Conservation (phyloP, 2,329 filamentous ascomycete genomes). For the Claviceps paspali region DNA sequence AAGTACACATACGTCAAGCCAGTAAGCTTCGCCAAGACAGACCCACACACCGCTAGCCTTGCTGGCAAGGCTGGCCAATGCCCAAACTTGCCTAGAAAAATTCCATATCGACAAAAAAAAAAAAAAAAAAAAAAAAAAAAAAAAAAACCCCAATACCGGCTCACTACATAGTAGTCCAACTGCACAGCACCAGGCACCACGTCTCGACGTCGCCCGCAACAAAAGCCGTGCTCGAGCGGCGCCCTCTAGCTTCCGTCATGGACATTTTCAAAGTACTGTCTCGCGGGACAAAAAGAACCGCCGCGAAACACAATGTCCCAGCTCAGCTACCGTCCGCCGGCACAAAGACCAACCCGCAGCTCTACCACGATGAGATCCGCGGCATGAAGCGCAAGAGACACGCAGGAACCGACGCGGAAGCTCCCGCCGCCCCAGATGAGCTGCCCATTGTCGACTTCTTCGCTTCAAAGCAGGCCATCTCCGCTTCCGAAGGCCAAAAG, state of each 20-base stretch:
- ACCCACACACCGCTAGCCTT: too few relatives aligned
- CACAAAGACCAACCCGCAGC: slow-evolving; percentile 49
- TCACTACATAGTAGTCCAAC: too few relatives aligned
- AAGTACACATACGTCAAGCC: too few relatives aligned
- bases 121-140: background rate
- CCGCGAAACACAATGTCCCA: slow-evolving; percentile 14
- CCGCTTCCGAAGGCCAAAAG: too few relatives aligned
- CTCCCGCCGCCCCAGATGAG: slow-evolving; percentile 12
- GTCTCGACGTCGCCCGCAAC: background rate
- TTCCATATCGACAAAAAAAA: too few relatives aligned
- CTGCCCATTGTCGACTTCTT: slow-evolving; percentile 44
- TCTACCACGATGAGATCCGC: slow-evolving; percentile 44
- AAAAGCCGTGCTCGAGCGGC: background rate
- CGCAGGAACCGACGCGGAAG: slow-evolving; percentile 20
- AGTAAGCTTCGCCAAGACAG: too few relatives aligned
- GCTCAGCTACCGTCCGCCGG: slow-evolving; percentile 48
- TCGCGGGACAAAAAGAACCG: slow-evolving; percentile 46
- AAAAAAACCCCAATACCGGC: background rate
- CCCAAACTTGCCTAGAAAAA: too few relatives aligned
- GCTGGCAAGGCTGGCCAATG: too few relatives aligned
- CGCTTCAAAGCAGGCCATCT: slow-evolving; percentile 26
- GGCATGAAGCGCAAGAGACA: slow-evolving; percentile 40
- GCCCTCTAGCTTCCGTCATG: slow-evolving; percentile 27
- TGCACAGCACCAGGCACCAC: too few relatives aligned
- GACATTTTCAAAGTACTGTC: slow-evolving; percentile 62